Percentiles rank a stretch among this genome's conserved stretches.
Evolutionary conservation across 305 asterid species (phyloP).

Genomic region (Rubia peregrina): DNA sequence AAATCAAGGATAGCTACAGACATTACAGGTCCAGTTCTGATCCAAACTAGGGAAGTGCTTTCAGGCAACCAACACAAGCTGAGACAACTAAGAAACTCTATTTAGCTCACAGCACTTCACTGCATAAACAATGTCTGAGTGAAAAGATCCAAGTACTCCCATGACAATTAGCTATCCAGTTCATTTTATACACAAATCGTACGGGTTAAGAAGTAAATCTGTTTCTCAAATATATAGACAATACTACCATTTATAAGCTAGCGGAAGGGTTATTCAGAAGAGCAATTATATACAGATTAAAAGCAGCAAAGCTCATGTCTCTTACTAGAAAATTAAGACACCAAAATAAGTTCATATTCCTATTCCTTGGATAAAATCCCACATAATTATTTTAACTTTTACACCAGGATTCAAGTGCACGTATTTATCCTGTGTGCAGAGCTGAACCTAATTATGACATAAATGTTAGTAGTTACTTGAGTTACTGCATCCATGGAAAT

Average conservation of each 20-base stretch:
- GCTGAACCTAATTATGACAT: not conserved
- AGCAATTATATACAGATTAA: not conserved
- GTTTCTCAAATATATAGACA: not conserved
- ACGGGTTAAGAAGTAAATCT: not conserved
- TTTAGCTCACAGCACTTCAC: not conserved
- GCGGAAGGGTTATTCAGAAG: not conserved
- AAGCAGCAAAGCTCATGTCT: not conserved
- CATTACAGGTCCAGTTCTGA: not conserved
- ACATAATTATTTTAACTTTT: not conserved
- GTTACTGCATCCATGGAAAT: too few relatives aligned
- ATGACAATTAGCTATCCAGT: not conserved
- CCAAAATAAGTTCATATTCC: not conserved
- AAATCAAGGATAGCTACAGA: not conserved
- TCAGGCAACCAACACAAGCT: not conserved
- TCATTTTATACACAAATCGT: not conserved
- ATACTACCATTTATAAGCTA: not conserved
- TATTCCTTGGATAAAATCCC: too few relatives aligned
- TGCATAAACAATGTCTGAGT: not conserved
- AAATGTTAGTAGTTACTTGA: not conserved
- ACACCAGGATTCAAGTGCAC: not conserved
- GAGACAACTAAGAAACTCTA: not conserved
- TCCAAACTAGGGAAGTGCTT: not conserved
- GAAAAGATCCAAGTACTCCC: not conserved
- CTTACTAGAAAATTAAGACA: not conserved
- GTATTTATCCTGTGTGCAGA: not conserved